phyloP scores from a whole-genome alignment of 176 grass and related monocot species.

The Tillandsia leiboldiana region DNA sequence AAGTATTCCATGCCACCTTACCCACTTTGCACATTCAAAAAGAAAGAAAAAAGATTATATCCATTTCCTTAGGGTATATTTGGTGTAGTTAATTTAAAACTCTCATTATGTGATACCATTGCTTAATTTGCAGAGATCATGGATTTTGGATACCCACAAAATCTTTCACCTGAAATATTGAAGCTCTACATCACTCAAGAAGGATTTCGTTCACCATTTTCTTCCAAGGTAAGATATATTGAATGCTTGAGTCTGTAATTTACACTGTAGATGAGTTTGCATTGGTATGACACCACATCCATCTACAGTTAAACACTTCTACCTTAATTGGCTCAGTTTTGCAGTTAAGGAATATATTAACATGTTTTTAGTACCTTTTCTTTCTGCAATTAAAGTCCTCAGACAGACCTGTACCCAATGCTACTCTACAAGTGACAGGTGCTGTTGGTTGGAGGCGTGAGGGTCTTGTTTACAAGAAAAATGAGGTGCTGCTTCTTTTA shows the following conservation, averaged over 20 bases:
- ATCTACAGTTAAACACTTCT: too few relatives aligned
- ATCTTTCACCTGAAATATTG: conserved; percentile 96
- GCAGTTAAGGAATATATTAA: too few relatives aligned
- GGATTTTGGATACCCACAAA: conserved; percentile 99
- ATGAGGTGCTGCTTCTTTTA: conserved; percentile 50
- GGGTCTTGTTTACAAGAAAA: conserved; percentile 97
- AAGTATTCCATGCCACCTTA: too few relatives aligned
- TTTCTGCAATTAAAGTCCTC: conserved; percentile 46
- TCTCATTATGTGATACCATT: not conserved
- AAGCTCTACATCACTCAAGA: conserved; percentile 99
- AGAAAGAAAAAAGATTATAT: not conserved
- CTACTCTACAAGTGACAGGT: conserved; percentile 91
- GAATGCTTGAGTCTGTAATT: not conserved
- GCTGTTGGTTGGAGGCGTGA: conserved; percentile 99
- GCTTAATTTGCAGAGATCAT: conserved; percentile 82
- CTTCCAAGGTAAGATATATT: conserved; percentile 63
- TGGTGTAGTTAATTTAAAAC: not conserved
- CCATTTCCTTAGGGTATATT: not conserved
- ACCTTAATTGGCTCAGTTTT: conserved; percentile 4
- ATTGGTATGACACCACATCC: too few relatives aligned
- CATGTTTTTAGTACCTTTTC: not conserved
- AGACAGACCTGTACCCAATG: conserved; percentile 94
- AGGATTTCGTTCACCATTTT: conserved; percentile 97
- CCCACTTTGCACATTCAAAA: too few relatives aligned
- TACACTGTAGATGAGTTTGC: not conserved